Evolutionary conservation across 78 protist species (phyloP).

Genomic region (Carpediemonas membranifera): DNA sequence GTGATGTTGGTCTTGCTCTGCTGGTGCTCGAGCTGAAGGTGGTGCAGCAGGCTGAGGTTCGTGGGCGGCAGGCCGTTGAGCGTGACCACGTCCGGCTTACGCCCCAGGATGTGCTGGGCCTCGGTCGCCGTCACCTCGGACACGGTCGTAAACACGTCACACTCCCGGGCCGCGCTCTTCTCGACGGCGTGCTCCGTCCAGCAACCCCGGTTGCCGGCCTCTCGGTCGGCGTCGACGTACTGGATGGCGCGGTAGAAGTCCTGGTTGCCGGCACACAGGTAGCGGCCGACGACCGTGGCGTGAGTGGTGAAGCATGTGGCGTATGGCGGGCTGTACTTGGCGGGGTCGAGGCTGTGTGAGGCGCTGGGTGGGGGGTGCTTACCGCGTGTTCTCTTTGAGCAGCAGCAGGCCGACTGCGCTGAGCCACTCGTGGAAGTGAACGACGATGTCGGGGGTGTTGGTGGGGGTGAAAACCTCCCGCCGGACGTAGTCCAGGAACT

Average conservation of each 20-base stretch:
- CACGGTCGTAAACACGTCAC: background rate
- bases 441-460: constrained; percentile 30
- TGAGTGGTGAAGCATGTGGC: constrained; percentile 72
- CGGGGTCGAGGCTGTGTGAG: no score
- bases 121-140: background rate
- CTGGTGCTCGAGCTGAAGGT: background rate
- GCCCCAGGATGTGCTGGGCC: background rate
- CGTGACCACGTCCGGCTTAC: constrained; percentile 43
- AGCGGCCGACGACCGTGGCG: constrained; percentile 60
- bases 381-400: no score
- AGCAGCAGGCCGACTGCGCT: constrained; percentile 55
- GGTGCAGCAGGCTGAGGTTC: background rate
- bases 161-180: background rate
- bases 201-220: constrained; percentile 52
- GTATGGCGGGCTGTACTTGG: constrained; percentile 24
- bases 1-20: background rate
- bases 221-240: constrained; percentile 43
- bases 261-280: constrained; percentile 56
- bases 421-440: constrained; percentile 75
- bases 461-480: constrained; percentile 36
- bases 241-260: constrained; percentile 57
- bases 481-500: constrained; percentile 55
- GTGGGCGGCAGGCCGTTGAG: constrained; percentile 61
- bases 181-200: no score
- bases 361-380: no score